These are phyloP conservation scores for Dactylorhiza incarnata DNA, from an alignment of 106 monocot genomes.

Conservation along the genomic window DNA sequence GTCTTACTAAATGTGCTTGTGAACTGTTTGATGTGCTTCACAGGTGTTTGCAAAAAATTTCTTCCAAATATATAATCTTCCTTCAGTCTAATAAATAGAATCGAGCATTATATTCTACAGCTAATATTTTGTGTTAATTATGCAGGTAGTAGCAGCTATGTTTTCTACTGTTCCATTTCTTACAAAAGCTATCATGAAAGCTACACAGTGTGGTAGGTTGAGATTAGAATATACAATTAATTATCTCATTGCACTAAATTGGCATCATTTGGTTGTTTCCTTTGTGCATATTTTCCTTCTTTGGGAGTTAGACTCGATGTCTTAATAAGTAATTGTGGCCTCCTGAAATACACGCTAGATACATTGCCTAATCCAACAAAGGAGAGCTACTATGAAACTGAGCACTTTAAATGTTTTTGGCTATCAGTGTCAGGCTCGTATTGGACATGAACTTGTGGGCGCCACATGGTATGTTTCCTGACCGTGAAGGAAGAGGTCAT, in stretches of 20 bases:
- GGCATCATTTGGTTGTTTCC: not conserved
- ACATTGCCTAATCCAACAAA: not conserved
- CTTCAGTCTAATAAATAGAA: not conserved
- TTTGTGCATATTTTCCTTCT: not conserved
- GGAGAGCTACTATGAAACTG: not conserved
- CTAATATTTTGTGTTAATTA: not conserved
- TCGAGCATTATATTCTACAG: not conserved
- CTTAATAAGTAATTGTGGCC: not conserved
- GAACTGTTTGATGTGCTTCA: not conserved
- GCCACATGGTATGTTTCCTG: no score
- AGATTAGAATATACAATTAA: not conserved
- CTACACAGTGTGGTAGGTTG: slow-evolving; percentile 75
- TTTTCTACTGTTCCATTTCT: slow-evolving; percentile 79
- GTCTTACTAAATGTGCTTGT: not conserved
- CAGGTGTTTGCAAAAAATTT: not conserved
- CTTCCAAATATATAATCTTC: not conserved
- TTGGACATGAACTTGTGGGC: no score
- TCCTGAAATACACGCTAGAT: not conserved
- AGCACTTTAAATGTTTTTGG: no score
- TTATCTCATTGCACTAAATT: not conserved
- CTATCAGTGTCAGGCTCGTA: no score
- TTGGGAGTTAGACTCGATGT: not conserved
- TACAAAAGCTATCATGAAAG: slow-evolving; percentile 84
- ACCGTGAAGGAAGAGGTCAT: no score
- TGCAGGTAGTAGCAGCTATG: slow-evolving; percentile 79